Conservation (phyloP, 352 stramenopile species). For the Pythium utonaiense region DNA sequence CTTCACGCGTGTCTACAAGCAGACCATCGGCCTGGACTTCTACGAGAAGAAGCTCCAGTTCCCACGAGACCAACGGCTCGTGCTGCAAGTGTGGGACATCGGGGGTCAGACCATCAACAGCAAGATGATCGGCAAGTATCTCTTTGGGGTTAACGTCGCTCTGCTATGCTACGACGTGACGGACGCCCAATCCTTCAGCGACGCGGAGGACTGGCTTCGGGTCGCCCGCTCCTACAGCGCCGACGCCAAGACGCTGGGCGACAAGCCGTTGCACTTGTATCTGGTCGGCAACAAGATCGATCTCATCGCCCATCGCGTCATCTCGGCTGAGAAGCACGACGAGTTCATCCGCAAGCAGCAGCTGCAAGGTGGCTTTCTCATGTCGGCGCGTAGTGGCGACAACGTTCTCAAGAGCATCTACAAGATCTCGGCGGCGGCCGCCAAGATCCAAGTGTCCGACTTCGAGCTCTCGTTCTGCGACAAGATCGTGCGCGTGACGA, state of each 20-base stretch:
- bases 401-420: slow-evolving; percentile 82
- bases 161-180: slow-evolving; percentile 88
- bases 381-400: slow-evolving; percentile 81
- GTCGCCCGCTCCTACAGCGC: slow-evolving; percentile 28
- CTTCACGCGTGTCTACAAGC: slow-evolving; percentile 82
- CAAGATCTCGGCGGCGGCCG: slow-evolving; percentile 58
- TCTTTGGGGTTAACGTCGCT: slow-evolving; percentile 74
- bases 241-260: slow-evolving; percentile 25
- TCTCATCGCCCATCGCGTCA: slow-evolving; percentile 68
- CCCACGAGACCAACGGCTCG: slow-evolving; percentile 62
- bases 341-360: slow-evolving; percentile 62
- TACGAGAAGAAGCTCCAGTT: slow-evolving; percentile 85
- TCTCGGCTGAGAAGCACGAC: slow-evolving; percentile 68
- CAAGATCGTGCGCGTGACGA: slow-evolving; percentile 55
- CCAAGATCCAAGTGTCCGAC: slow-evolving; percentile 69
- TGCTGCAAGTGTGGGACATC: slow-evolving; percentile 89
- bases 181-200: slow-evolving; percentile 76
- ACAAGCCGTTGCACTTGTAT: slow-evolving; percentile 50
- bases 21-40: slow-evolving; percentile 85
- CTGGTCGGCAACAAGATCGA: slow-evolving; percentile 89
- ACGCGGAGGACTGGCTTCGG: slow-evolving; percentile 76
- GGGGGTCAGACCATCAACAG: slow-evolving; percentile 86
- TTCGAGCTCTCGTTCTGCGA: slow-evolving; percentile 82
- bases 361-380: slow-evolving; percentile 69
- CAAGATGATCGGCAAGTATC: slow-evolving; percentile 86